Base-by-base conservation (phyloP, 768 basidiomycete species). In the Vararia minispora region DNA sequence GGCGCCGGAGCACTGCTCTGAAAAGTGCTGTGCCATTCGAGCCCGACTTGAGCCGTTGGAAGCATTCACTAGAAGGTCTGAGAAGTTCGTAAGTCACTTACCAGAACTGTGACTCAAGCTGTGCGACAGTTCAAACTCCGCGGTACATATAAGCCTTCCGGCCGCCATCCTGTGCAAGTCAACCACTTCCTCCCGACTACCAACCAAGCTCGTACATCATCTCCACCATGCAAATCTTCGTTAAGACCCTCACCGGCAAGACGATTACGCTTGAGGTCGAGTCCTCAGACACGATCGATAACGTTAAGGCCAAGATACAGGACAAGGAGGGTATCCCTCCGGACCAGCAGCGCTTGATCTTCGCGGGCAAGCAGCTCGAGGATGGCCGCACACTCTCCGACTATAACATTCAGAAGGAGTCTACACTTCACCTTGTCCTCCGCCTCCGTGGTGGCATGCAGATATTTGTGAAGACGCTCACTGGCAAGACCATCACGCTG, bases 401-500 rank as follows among this genome's bases (percentile, higher is more conserved):
- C 54, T 77, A 78, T 55, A 74, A 77, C 58, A 76, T 79, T 42
- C 74, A 76, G 60, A 75, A 75, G 55, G 73, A 75, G 56, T 70
- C 68, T 2, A 75, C 72, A 22, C 65, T 75, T 12, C 71, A 74
- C 52, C 63, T 79, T 27, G 69, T 69, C 40, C 64, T 67, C 46
- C 62, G 60, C 44, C 55, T 57, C 31, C 55, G 55, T 43, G 56
- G 55, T 52, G 65, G 65, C 33, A 85, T 85, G 83, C 82, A 89
- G 61, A 85, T 88, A 52, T 87, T 86, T 44, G 80, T 90, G 32
- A 90, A 90, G 69, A 87, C 84, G 17, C 63, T 88, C 31, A 88
- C 85, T 6, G 84, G 86, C 43, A 88, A 89, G 78, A 89, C 86
- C 21, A 86, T 88, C 60, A 87, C 84, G n/a, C 68, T 86, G 27